Evolutionary conservation across 768 basidiomycete species (phyloP).

Genomic region (Saitozyma sp.): DNA sequence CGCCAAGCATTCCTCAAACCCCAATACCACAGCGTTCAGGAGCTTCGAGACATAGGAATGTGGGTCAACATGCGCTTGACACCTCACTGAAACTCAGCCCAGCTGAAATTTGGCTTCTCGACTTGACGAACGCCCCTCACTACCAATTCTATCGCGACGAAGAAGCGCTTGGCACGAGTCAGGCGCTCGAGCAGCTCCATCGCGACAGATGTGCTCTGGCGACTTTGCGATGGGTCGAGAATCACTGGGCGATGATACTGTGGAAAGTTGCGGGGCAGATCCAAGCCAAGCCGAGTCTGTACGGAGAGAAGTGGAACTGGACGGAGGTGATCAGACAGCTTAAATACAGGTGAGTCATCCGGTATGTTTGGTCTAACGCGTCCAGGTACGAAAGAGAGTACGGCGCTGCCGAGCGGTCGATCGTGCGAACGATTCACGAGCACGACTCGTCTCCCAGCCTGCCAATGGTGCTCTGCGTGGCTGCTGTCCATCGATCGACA

Average conservation of each 20-base stretch:
- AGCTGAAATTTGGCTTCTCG: constrained; percentile 34
- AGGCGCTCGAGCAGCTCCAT: constrained; percentile 28
- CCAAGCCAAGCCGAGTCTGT: constrained; percentile 65
- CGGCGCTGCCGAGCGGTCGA: constrained; percentile 73
- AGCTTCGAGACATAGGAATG: constrained; percentile 37
- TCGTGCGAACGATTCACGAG: constrained; percentile 75
- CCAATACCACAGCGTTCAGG: constrained; percentile 22
- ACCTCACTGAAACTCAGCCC: constrained; percentile 24
- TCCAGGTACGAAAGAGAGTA: constrained; percentile 84
- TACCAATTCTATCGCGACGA: constrained; percentile 35
- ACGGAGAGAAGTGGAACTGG: constrained; percentile 76
- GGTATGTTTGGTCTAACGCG: constrained; percentile 8
- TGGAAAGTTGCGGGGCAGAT: constrained; percentile 94
- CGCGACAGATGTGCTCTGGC: constrained; percentile 61
- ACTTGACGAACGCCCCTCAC: constrained; percentile 21
- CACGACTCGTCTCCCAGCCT: constrained; percentile 75
- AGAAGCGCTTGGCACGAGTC: constrained; percentile 13
- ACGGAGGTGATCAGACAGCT: constrained; percentile 77
- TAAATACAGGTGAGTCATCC: constrained; percentile 68
- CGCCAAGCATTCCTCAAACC: constrained; percentile 32
- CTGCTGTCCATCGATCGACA: constrained; percentile 57
- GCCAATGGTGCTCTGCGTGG: constrained; percentile 84
- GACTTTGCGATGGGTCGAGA: constrained; percentile 79
- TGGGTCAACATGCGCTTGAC: constrained; percentile 15
- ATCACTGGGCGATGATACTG: constrained; percentile 84